Conservation (phyloP, 805 yeast species). For the Candida arabinofermentans region DNA sequence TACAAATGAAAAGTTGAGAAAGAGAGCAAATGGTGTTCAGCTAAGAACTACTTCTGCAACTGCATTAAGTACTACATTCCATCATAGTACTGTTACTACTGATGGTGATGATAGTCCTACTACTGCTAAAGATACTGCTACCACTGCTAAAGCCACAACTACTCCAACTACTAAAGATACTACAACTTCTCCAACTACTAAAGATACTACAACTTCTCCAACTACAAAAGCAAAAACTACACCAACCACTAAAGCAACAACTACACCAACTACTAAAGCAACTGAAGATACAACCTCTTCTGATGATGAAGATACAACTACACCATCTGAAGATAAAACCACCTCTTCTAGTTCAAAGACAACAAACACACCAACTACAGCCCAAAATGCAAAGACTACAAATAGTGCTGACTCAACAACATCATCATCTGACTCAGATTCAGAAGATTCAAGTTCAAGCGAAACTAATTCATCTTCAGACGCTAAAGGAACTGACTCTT, state of each 20-base stretch:
- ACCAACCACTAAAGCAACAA: not conserved
- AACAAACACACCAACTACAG: too few relatives aligned
- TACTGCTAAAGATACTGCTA: not conserved
- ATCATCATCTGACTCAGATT: not conserved
- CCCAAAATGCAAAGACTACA: not conserved
- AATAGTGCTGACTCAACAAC: not conserved
- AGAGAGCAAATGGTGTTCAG: conserved; percentile 2
- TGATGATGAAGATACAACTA: too few relatives aligned
- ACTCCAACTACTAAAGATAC: not conserved
- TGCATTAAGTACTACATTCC: not conserved
- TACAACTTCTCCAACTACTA: not conserved
- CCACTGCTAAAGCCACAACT: not conserved
- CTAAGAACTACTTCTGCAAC: conserved; percentile 2
- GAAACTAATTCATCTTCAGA: not conserved
- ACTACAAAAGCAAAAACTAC: not conserved
- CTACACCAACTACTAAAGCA: not conserved
- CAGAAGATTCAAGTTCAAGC: not conserved
- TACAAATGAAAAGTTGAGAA: not conserved
- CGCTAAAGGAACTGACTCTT: not conserved
- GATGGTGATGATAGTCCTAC: not conserved
- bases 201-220: not conserved
- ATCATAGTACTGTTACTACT: conserved; percentile 1
- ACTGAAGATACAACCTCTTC: not conserved
- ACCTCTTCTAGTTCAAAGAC: not conserved
- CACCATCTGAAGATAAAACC: too few relatives aligned